Evolutionary conservation across 352 stramenopile genomes (phyloP).

Genomic region (Pseudoperonospora humuli): DNA sequence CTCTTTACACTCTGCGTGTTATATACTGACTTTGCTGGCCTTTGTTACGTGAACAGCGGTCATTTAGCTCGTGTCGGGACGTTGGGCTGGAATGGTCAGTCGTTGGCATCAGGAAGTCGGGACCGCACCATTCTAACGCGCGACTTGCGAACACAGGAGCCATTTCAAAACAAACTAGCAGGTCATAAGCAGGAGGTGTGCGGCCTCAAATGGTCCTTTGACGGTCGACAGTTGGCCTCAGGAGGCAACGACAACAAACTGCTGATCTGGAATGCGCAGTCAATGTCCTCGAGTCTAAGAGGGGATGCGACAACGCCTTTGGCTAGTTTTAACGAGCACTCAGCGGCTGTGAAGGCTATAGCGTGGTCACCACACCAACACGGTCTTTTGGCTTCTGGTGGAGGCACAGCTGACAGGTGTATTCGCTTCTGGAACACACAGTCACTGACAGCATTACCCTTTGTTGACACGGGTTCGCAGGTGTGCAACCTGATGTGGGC

Average conservation of each 20-base stretch:
- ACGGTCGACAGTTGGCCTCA: slow-evolving; percentile 85
- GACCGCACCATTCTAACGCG: slow-evolving; percentile 91
- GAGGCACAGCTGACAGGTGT: slow-evolving; percentile 93
- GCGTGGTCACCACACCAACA: slow-evolving; percentile 96
- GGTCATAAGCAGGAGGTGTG: slow-evolving; percentile 89
- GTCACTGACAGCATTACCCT: slow-evolving; percentile 81
- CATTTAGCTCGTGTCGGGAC: slow-evolving; percentile 91
- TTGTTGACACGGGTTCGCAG: slow-evolving; percentile 93
- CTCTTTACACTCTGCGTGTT: not conserved
- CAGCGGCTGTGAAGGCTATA: slow-evolving; percentile 96
- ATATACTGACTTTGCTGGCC: slow-evolving; percentile 5
- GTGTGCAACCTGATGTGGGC: slow-evolving; percentile 98
- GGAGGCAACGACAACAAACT: slow-evolving; percentile 99
- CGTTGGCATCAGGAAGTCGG: slow-evolving; percentile 91
- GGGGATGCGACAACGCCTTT: slow-evolving; percentile 52
- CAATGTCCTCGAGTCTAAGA: slow-evolving; percentile 24
- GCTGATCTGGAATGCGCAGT: slow-evolving; percentile 90
- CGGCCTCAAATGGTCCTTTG: slow-evolving; percentile 95
- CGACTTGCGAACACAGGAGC: slow-evolving; percentile 76
- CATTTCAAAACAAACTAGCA: slow-evolving; percentile 46
- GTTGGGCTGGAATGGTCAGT: slow-evolving; percentile 84
- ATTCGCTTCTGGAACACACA: slow-evolving; percentile 98
- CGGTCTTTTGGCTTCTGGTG: slow-evolving; percentile 91
- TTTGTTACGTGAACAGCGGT: slow-evolving; percentile 32
- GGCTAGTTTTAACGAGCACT: slow-evolving; percentile 92